Percentiles rank a stretch among this genome's conserved stretches.
These are phyloP conservation scores for thale cress (Arabidopsis thaliana) DNA, from an alignment of 345 rosid genomes.

Conservation along the genomic window DNA sequence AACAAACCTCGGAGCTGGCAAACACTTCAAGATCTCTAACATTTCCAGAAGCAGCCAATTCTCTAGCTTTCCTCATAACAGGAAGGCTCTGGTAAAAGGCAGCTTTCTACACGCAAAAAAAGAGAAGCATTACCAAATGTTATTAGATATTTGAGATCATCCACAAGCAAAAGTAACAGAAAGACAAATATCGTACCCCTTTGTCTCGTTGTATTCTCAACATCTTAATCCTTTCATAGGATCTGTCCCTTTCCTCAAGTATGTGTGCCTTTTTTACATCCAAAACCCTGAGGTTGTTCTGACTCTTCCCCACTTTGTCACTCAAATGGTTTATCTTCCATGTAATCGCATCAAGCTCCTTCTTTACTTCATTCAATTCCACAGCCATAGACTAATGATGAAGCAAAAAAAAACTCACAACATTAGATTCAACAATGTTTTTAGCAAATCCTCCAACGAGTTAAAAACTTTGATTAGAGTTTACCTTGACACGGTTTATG, in stretches of 20 bases:
- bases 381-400: slow-evolving; percentile 65
- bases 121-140: not conserved
- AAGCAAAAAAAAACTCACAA: slow-evolving; percentile 20
- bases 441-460: not conserved
- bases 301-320: slow-evolving; percentile 53
- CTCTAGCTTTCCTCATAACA: slow-evolving; percentile 57
- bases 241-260: slow-evolving; percentile 63
- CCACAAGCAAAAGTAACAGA: not conserved
- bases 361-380: slow-evolving; percentile 79
- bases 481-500: slow-evolving; percentile 82
- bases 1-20: slow-evolving; percentile 61
- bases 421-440: slow-evolving; percentile 25
- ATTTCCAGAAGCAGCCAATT: slow-evolving; percentile 62
- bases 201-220: slow-evolving; percentile 69
- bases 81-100: slow-evolving; percentile 51
- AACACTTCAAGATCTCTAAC: slow-evolving; percentile 61
- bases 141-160: slow-evolving; percentile 9
- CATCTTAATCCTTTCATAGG: slow-evolving; percentile 55
- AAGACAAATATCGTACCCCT: slow-evolving; percentile 51
- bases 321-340: slow-evolving; percentile 54
- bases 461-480: slow-evolving; percentile 12
- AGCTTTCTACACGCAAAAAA: slow-evolving; percentile 55
- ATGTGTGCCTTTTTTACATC: slow-evolving; percentile 53
- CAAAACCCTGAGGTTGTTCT: slow-evolving; percentile 52
- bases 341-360: slow-evolving; percentile 67